Evolutionary conservation across 306 rosid species (phyloP).

Genomic region (Cicer arietinum): DNA sequence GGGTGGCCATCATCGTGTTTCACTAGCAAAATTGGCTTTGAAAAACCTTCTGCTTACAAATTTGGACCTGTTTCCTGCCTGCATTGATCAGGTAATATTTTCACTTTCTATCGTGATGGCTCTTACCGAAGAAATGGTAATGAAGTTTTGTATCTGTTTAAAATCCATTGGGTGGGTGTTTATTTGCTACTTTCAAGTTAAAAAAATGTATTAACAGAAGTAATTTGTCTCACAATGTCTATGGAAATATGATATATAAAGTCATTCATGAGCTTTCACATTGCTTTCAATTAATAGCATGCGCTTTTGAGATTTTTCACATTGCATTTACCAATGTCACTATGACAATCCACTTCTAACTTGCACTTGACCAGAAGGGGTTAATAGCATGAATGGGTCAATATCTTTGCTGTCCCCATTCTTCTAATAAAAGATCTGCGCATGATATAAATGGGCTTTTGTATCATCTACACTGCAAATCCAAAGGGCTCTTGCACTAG

Average conservation of each 20-base stretch:
- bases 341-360: slow-evolving; percentile 18
- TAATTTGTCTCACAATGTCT: slow-evolving; percentile 6
- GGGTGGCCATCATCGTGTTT: slow-evolving; percentile 88
- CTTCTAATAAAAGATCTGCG: slow-evolving; percentile 18
- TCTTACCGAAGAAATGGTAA: slow-evolving; percentile 23
- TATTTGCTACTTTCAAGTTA: background rate
- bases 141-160: slow-evolving; percentile 31
- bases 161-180: slow-evolving; percentile 29
- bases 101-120: slow-evolving; percentile 33
- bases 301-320: slow-evolving; percentile 27
- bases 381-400: background rate
- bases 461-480: background rate
- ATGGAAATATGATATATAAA: slow-evolving; percentile 8
- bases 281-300: slow-evolving; percentile 11
- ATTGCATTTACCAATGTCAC: slow-evolving; percentile 5
- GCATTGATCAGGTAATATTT: slow-evolving; percentile 90
- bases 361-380: background rate
- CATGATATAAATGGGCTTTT: background rate
- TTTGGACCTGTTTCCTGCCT: slow-evolving; percentile 96
- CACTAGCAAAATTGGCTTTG: slow-evolving; percentile 89
- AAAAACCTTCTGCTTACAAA: slow-evolving; percentile 91
- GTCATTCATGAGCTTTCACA: slow-evolving; percentile 15
- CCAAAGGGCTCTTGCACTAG: slow-evolving; percentile 9
- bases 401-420: background rate
- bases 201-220: slow-evolving; percentile 3